These are phyloP conservation scores for Suhomyces pyralidae DNA, from an alignment of 805 yeast genomes.

Conservation along the genomic window DNA sequence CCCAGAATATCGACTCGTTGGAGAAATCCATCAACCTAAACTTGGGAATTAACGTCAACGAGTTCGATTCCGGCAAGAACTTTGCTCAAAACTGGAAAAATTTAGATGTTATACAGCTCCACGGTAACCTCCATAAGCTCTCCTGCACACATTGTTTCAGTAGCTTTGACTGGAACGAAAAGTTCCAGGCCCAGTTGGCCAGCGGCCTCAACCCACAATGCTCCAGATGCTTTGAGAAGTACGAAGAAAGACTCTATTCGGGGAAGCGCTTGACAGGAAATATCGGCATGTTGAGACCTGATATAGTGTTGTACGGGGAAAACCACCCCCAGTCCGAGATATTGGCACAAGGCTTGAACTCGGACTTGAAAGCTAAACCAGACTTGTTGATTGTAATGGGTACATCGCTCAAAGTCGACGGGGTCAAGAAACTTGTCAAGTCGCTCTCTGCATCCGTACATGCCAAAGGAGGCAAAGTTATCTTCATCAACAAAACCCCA, in stretches of 20 bases:
- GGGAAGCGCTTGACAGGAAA: slow-evolving; percentile 76
- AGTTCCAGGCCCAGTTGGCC: slow-evolving; percentile 44
- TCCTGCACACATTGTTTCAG: slow-evolving; percentile 71
- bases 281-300: slow-evolving; percentile 80
- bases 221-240: slow-evolving; percentile 58
- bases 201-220: slow-evolving; percentile 78
- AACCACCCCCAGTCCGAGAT: slow-evolving; percentile 83
- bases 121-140: slow-evolving; percentile 79
- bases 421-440: slow-evolving; percentile 76
- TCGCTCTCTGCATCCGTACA: slow-evolving; percentile 67
- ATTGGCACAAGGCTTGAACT: slow-evolving; percentile 66
- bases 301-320: slow-evolving; percentile 90
- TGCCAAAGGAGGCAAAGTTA: slow-evolving; percentile 73
- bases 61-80: slow-evolving; percentile 21
- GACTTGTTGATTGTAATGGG: slow-evolving; percentile 87
- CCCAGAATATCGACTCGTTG: slow-evolving; percentile 91
- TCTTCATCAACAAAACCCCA: slow-evolving; percentile 70
- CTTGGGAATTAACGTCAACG: slow-evolving; percentile 47
- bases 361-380: slow-evolving; percentile 66
- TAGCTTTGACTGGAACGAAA: slow-evolving; percentile 59
- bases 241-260: slow-evolving; percentile 50
- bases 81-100: slow-evolving; percentile 53
- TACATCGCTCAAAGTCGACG: slow-evolving; percentile 87
- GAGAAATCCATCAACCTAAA: slow-evolving; percentile 65
- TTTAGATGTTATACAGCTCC: slow-evolving; percentile 81